Evolutionary conservation across 768 basidiomycete genomes (phyloP), one percentile per base, ranked within the genome.

Genomic region (Amanita pallidorosea): DNA sequence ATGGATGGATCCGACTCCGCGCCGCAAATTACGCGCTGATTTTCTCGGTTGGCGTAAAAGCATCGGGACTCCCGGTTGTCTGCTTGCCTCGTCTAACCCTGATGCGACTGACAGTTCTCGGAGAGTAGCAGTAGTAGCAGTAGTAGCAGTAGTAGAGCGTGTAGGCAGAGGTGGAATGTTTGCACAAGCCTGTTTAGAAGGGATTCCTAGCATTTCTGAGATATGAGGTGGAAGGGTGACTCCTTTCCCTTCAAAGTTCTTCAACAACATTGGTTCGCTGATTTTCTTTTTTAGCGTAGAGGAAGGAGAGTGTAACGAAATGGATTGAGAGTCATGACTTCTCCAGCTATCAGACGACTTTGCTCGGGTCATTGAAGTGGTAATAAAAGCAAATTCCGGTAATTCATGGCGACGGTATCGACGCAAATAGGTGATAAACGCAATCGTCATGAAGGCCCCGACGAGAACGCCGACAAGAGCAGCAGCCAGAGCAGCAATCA

Each of bases 1-100:
- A 55, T 71, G 69, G 12, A 68, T 56, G 36, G 68, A 70, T 9
- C 57, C 62, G 2, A 65, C 61, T 48, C 64, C 62, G 2, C 18
- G 45, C 11, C 18, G 47, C 20, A 15, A 37, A 29, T n/a, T 40
- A 15, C 15, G 38, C 12, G 9, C 25, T 13, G 27, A 45, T 40
- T 18, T 49, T 17, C 47, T 49, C 20, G 47, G 47, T n/a, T 49
- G 47, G 18, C 47, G 47, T n/a, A 49, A 29, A 15, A 49, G 47
- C 47, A 49, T 49, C n/a, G 47, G 47, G 47, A 49, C 47, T 29
- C 47, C 18, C 1, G 25, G 23, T 17, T 18, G 22, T 22, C 29
- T 17, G 23, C 18, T 31, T 17, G 33, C 18, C 12, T 36, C 29
- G 34, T 23, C 18, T 20, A 23, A 36, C 45, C 12, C 45, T 15